Conservation (phyloP, 2,329 filamentous ascomycete species). For the Claviceps maximensis region DNA sequence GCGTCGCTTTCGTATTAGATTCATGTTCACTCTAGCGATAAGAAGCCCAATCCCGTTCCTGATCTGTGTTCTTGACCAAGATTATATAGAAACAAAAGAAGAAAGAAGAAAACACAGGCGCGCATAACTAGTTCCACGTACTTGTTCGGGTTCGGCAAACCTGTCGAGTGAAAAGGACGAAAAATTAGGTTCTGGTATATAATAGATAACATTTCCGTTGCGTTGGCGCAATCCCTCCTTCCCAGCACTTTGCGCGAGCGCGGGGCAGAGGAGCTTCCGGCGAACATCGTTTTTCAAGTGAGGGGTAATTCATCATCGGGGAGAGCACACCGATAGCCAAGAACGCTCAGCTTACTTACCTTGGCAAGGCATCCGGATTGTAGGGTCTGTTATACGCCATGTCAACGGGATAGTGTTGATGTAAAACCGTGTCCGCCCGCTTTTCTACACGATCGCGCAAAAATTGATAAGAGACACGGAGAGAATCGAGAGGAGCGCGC, state of each 20-base stretch:
- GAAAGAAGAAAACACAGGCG: not conserved
- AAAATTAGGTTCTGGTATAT: not conserved
- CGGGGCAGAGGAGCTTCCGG: no score
- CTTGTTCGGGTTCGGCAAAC: constrained; percentile 64
- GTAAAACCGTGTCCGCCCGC: no score
- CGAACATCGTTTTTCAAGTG: no score
- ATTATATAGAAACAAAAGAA: no score
- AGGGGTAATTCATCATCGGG: not conserved
- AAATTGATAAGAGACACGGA: not conserved
- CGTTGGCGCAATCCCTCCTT: no score
- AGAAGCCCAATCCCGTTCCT: no score
- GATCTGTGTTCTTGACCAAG: not conserved
- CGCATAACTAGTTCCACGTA: constrained; percentile 20
- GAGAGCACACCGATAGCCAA: constrained; percentile 4
- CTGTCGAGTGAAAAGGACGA: constrained; percentile 21
- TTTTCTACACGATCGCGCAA: not conserved
- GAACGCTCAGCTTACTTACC: constrained; percentile 40
- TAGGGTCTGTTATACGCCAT: constrained; percentile 95
- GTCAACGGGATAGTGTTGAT: constrained; percentile 9
- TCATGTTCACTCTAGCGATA: no score
- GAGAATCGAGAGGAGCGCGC: not conserved
- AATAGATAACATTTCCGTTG: not conserved
- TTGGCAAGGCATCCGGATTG: constrained; percentile 89
- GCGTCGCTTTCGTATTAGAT: not conserved
- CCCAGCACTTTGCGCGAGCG: no score